Evolutionary conservation across 2,329 filamentous ascomycete species (phyloP), one percentile per base, ranked within the genome.

Genomic region (Fusarium cicatricum): DNA sequence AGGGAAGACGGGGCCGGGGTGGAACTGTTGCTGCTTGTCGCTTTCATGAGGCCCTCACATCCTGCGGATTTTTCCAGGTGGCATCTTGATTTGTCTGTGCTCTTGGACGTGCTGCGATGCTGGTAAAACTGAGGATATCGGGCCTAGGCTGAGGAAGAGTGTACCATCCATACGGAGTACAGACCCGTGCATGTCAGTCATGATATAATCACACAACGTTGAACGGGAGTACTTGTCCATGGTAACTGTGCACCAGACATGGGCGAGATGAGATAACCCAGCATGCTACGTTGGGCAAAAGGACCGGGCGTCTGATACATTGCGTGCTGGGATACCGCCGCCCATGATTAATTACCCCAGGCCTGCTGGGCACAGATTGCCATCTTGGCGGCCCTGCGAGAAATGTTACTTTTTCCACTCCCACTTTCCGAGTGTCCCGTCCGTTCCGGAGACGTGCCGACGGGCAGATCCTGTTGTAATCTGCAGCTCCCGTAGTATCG

Each of bases 271-370:
- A 63, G 34, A 38, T 52, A 39, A 31, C 55, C 50, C 46, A 42
- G 52, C 55, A 42, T 60, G n/a, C n/a, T n/a, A n/a, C n/a, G n/a
- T n/a, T n/a, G 59, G 60, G 50, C 42, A 63, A 63, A 62, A 60
- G 60, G 60, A 49, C 60, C 59, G 55, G 37, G 55, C 29, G 40
- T 44, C 44, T 63, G 60, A 63, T 63, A 56, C 59, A 45, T 49
- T 48, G 42, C 4, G 59, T 33, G 41, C 42, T 55, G 36, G 54
- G 52, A 32, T 60, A 33, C 45, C 49, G 42, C 51, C 45, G 34
- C 21, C 21, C 21, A 23, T 23, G 4, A 39, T 16, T 23, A 47
- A 28, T 38, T 16, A 16, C n/a, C 33, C 33, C 26, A 19, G 38
- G 29, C 40, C 59, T 44, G 45, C 44, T 55, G 3, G 29, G 11